Evolutionary conservation across 1,284 basidiomycete species (phyloP).

Genomic region (Trichosporon sp.): DNA sequence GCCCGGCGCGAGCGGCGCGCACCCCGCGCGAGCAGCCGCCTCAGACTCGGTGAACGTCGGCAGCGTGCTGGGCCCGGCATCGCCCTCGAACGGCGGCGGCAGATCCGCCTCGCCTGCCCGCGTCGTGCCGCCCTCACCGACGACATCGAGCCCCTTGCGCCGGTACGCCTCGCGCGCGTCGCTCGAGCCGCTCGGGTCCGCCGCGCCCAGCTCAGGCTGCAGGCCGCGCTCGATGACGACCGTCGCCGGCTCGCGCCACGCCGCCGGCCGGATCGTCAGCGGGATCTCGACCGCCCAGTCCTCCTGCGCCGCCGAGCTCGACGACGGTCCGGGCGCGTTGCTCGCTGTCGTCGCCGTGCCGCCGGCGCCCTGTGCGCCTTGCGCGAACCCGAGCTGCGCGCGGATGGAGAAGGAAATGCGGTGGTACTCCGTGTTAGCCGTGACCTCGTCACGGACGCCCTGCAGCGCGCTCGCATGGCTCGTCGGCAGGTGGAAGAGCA

Average conservation of each 20-base stretch:
- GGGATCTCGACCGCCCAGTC: conserved; percentile 35
- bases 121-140: conserved; percentile 42
- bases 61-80: conserved; percentile 21
- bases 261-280: conserved; percentile 31
- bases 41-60: conserved; percentile 43
- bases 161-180: conserved; percentile 45
- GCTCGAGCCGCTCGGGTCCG: conserved; percentile 2
- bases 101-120: conserved; percentile 2
- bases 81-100: conserved; percentile 41
- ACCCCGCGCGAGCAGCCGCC: conserved; percentile 36
- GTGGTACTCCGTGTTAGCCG: conserved; percentile 37
- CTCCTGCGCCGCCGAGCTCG: conserved; percentile 1
- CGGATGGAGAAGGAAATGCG: conserved; percentile 37
- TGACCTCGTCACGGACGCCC: conserved; percentile 43
- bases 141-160: conserved; percentile 45
- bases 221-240: conserved; percentile 34
- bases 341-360: no score
- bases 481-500: conserved; percentile 46
- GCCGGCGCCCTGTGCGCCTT: neutral
- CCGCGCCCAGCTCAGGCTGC: conserved; percentile 19
- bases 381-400: conserved; percentile 39
- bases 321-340: conserved; percentile 9
- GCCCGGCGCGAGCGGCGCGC: conserved; percentile 21
- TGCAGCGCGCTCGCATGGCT: conserved; percentile 20
- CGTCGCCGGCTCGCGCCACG: conserved; percentile 36